phyloP scores from a whole-genome alignment of 768 basidiomycete genomes.

The Leccinellum luteum region DNA sequence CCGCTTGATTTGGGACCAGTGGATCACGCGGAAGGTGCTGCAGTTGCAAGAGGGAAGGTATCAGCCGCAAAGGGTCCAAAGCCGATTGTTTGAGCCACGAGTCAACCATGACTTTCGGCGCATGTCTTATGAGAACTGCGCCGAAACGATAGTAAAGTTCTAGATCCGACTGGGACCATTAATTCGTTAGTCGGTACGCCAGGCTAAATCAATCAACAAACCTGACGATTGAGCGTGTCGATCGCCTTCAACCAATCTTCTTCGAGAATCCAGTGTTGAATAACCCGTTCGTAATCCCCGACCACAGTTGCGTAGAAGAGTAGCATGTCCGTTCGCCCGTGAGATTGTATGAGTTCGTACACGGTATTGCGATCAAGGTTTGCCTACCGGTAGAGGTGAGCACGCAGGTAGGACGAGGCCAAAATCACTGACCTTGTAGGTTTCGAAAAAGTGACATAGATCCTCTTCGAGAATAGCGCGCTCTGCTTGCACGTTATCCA shows the following conservation, averaged over 20 bases:
- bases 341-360: constrained; percentile 91
- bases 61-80: constrained; percentile 78
- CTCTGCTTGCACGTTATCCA: constrained; percentile 81
- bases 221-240: constrained; percentile 87
- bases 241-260: constrained; percentile 92
- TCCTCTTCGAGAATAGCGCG: constrained; percentile 87
- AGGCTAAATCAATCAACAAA: constrained; percentile 25
- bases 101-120: constrained; percentile 88
- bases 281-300: constrained; percentile 79
- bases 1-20: constrained; percentile 77
- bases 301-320: constrained; percentile 83
- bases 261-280: constrained; percentile 90
- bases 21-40: constrained; percentile 74
- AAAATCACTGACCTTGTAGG: constrained; percentile 70
- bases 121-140: constrained; percentile 80
- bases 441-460: constrained; percentile 86
- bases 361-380: constrained; percentile 83
- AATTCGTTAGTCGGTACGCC: neutral
- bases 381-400: constrained; percentile 43
- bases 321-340: constrained; percentile 91
- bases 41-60: constrained; percentile 83
- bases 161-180: constrained; percentile 58
- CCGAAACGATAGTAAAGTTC: constrained; percentile 94
- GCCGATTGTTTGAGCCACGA: constrained; percentile 83
- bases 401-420: neutral